Evolutionary conservation across 768 basidiomycete species (phyloP).

Genomic region (Pulveroboletus sp.): DNA sequence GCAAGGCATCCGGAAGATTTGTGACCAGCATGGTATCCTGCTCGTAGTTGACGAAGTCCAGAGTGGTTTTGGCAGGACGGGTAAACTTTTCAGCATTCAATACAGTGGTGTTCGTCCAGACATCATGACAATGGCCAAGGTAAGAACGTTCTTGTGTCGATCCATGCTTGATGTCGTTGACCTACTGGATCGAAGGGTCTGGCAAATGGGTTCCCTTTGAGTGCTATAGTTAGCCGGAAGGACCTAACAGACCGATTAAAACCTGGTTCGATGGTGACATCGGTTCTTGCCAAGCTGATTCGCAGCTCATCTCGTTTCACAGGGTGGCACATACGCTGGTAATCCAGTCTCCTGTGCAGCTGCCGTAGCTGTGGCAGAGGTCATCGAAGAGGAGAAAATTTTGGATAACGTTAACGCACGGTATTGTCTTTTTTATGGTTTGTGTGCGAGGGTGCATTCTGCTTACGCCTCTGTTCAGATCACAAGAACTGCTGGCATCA

Average conservation of each 20-base stretch:
- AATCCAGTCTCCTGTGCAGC: slow-evolving; percentile 94
- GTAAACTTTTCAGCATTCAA: slow-evolving; percentile 77
- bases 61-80: slow-evolving; percentile 86
- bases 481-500: slow-evolving; percentile 63
- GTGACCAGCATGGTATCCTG: slow-evolving; percentile 82
- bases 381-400: slow-evolving; percentile 76
- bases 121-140: slow-evolving; percentile 88
- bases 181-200: slow-evolving; percentile 48
- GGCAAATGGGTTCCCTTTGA: slow-evolving; percentile 93
- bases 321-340: slow-evolving; percentile 91
- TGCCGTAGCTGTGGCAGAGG: slow-evolving; percentile 77
- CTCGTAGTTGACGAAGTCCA: slow-evolving; percentile 89
- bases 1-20: slow-evolving; percentile 75
- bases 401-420: slow-evolving; percentile 76
- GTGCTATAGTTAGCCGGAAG: slow-evolving; percentile 77
- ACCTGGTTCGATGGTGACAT: slow-evolving; percentile 73
- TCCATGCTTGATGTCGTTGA: slow-evolving; percentile 4
- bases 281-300: not conserved
- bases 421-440: slow-evolving; percentile 36
- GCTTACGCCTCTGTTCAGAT: slow-evolving; percentile 40
- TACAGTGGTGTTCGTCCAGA: slow-evolving; percentile 86
- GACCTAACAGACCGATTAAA: slow-evolving; percentile 76
- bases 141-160: slow-evolving; percentile 21
- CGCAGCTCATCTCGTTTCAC: slow-evolving; percentile 9
- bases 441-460: not conserved